Evolutionary conservation across 345 rosid genomes (phyloP), one percentile per base, ranked within the genome.

Genomic region (Ailanthus altissimus): DNA sequence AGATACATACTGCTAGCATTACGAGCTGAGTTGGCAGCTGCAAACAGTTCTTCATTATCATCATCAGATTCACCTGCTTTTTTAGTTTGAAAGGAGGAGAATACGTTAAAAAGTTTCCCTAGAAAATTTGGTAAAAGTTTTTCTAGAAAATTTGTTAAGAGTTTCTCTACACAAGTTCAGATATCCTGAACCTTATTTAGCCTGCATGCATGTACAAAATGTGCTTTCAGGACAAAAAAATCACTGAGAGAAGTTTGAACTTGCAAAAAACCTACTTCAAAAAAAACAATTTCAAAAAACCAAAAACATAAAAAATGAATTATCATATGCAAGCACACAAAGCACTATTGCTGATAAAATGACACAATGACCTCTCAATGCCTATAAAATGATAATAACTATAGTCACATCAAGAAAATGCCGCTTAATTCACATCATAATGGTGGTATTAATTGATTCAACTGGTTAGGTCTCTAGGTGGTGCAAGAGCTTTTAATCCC

Each of bases 21-120:
- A 62, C 88, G 85, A 49, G 99, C 98, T 78, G 91, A 89, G 75
- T 83, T 79, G 59, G 98, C 99, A 72, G 97, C 97, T 25, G 87
- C 90, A 86, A 87, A 86, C 71, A 93, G 85, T 79, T 94, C 98
- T 78, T 91, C 97, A 69, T 70, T 91, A 75, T 93, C 97, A 85
- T 94, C 97, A 67, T 86, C 96, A 80, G 91, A 87, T 79, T 90
- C 97, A 81, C 93, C 99, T 97, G 89, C 79, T n/a, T 64, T 58
- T 50, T 32, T 54, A 61, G 69, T 28, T 16, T 53, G 36, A 26
- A n/a, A 77, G 56, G 25, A 40, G n/a, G 68, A 67, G 25, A 28
- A 75, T n/a, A n/a, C n/a, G n/a, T n/a, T n/a, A n/a, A n/a, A n/a
- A n/a, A n/a, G n/a, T n/a, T n/a, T n/a, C n/a, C n/a, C n/a, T n/a